phyloP scores from a whole-genome alignment of 2,329 filamentous ascomycete species.

The Fusarium sulawesiense region DNA sequence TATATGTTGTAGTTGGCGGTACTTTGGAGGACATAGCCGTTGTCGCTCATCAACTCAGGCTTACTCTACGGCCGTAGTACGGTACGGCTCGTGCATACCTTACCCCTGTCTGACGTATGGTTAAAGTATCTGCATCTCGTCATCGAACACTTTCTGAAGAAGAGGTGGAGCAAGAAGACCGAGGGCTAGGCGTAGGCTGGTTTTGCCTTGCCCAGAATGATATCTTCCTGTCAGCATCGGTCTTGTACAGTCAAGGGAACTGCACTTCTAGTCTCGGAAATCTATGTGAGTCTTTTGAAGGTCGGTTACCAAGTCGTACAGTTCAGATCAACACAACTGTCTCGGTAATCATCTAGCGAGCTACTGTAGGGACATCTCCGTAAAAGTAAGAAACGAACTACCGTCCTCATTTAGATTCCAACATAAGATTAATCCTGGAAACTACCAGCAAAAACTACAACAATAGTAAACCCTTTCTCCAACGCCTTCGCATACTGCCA shows the following conservation, averaged over 20 bases:
- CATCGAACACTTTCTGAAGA: background rate
- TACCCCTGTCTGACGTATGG: background rate
- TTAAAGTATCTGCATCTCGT: background rate
- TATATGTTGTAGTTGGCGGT: background rate
- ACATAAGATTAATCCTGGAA: no score
- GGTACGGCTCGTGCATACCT: accelerated
- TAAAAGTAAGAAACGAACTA: accelerated
- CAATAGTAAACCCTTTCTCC: no score
- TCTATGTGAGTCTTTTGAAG: no score
- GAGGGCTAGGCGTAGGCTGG: accelerated
- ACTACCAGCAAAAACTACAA: no score
- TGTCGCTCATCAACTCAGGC: background rate
- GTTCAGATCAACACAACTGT: no score
- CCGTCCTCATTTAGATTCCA: background rate
- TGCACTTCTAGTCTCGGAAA: no score
- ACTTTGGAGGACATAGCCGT: background rate
- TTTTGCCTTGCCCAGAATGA: background rate
- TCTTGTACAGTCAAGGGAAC: no score
- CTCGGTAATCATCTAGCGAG: no score
- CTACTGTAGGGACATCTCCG: background rate
- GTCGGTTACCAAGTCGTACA: no score
- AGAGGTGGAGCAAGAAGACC: background rate
- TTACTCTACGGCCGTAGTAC: background rate
- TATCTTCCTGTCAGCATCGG: no score
- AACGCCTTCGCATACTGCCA: background rate